Base-by-base conservation (phyloP, 2,329 filamentous ascomycete species). In the Hypoxylon sp. region DNA sequence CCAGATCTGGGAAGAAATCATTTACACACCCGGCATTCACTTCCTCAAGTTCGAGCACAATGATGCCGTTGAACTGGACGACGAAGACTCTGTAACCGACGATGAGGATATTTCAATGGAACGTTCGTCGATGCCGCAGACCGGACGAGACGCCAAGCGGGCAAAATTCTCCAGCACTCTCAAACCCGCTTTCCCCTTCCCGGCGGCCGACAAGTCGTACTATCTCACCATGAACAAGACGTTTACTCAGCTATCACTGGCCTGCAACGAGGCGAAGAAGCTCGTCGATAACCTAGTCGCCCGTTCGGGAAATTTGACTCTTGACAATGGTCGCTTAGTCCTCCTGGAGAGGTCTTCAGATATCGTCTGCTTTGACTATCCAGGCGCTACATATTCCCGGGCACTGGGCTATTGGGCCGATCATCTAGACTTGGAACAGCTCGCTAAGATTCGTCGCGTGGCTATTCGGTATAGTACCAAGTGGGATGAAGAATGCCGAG, bases 401-500 rank as follows among this genome's bases (percentile, higher is more conserved):
- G 26, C 54, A 20, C 59, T 75, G 11, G 71, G 71, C 4, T 46
- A 38, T 22, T 76, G 74, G 74, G 69, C 72, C 16, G 63, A 68
- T 0, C 55, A 66, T 20, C 56, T 76, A 3, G 61, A 76, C 58
- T 56, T 68, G 9, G 60, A 64, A 2, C 74, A 76, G 49, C 70
- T 76, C 7, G 61, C 69, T 28, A 73, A 74, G 18, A 74, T 83
- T 40, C 77, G 77, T 12, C 78, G 77, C 18, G 73, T 82, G 3
- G 81, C 81, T 3, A 70, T 83, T 9, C 79, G 78, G 8, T 83
- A 80, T 64, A 79, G 77, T 48, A 78, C 80, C 50, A 74, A 75
- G 26, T 83, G 81, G 81, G 74, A 78, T 45, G 72, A 75, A n/a
- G 64, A 73, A 20, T 69, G 64, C 11, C 65, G 64, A 20, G 65